phyloP scores from a whole-genome alignment of 2,329 filamentous ascomycete genomes.

The Arthroderma sp. region DNA sequence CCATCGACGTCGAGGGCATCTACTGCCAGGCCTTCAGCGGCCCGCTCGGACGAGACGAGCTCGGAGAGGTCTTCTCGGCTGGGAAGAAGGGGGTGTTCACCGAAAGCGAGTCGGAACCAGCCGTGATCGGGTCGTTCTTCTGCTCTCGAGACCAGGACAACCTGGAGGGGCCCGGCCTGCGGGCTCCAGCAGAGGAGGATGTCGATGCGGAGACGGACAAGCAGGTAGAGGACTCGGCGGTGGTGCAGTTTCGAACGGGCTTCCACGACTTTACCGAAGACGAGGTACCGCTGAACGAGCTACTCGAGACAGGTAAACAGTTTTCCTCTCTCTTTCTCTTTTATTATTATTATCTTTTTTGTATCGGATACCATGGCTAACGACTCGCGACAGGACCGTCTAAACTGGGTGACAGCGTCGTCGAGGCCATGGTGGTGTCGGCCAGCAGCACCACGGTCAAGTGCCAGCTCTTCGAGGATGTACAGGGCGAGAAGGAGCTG shows the following conservation, averaged over 20 bases:
- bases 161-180: constrained; percentile 2
- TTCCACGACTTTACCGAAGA: constrained; percentile 5
- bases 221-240: background rate
- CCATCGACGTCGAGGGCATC: constrained; percentile 4
- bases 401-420: constrained; percentile 1
- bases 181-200: background rate
- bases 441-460: background rate
- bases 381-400: constrained; percentile 2
- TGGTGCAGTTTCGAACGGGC: constrained; percentile 10
- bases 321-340: no score
- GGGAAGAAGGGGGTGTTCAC: constrained; percentile 8
- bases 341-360: no score
- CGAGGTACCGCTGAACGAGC: constrained; percentile 9
- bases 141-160: constrained; percentile 6
- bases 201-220: background rate
- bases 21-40: constrained; percentile 14
- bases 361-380: no score
- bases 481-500: constrained; percentile 6
- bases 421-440: constrained; percentile 9
- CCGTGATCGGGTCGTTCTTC: constrained; percentile 10
- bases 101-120: background rate
- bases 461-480: constrained; percentile 11
- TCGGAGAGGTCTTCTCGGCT: constrained; percentile 7
- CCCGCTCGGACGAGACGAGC: constrained; percentile 10
- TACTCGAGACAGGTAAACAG: constrained; percentile 4